Evolutionary conservation across 208 protist genomes (phyloP).

Genomic region (Blastocrithidia nonstop): DNA sequence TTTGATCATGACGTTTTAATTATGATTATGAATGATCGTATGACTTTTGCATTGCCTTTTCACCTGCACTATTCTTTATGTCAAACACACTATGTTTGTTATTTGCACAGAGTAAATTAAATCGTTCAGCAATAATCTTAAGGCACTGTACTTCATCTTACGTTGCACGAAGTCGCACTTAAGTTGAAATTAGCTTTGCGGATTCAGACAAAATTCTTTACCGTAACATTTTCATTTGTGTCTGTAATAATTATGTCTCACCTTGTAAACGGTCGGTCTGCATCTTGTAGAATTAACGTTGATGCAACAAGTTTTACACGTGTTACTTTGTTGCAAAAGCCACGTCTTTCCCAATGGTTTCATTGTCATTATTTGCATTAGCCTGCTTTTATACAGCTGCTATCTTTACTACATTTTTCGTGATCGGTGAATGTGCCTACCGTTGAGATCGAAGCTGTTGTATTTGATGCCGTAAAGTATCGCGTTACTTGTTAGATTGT

Average conservation of each 20-base stretch:
- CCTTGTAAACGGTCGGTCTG: slow-evolving; percentile 22
- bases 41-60: background rate
- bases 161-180: slow-evolving; percentile 18
- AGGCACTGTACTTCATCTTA: slow-evolving; percentile 19
- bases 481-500: slow-evolving; percentile 6
- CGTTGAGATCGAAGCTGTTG: slow-evolving; percentile 5
- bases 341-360: background rate
- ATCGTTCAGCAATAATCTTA: slow-evolving; percentile 6
- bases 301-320: slow-evolving; percentile 12
- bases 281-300: slow-evolving; percentile 56
- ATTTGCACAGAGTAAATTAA: slow-evolving; percentile 17
- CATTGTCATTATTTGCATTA: background rate
- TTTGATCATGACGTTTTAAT: background rate
- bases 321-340: background rate
- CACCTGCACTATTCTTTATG: too few species aligned
- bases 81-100: slow-evolving; percentile 22
- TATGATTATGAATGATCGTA: background rate
- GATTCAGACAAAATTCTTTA: slow-evolving; percentile 15
- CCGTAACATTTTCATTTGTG: slow-evolving; percentile 11
- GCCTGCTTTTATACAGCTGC: background rate
- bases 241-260: slow-evolving; percentile 6
- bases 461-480: slow-evolving; percentile 12
- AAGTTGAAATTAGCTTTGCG: slow-evolving; percentile 4
- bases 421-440: slow-evolving; percentile 5
- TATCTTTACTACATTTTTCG: background rate